phyloP scores from a whole-genome alignment of 768 basidiomycete genomes.

The Tremella mesenterica region DNA sequence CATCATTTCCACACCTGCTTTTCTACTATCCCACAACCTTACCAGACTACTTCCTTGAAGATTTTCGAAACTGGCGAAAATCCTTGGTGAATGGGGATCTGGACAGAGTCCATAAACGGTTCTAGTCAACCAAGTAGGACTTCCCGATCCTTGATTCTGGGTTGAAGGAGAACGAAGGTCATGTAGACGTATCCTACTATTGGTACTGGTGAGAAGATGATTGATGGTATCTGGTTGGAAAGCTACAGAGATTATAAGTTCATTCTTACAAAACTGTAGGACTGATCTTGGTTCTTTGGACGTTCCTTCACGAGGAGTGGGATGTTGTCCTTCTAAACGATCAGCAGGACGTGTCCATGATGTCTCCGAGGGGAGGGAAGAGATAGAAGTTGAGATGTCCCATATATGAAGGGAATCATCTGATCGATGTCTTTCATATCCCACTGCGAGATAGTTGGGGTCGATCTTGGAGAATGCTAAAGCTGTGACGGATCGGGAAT shows the following conservation, averaged over 20 bases:
- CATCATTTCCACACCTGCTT: slow-evolving; percentile 21
- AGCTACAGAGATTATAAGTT: slow-evolving; percentile 29
- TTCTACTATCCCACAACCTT: slow-evolving; percentile 38
- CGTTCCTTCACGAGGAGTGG: slow-evolving; percentile 3
- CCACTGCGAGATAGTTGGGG: slow-evolving; percentile 32
- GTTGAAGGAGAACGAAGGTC: slow-evolving; percentile 24
- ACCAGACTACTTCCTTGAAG: slow-evolving; percentile 18
- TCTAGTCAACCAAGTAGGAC: slow-evolving; percentile 27
- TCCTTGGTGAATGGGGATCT: slow-evolving; percentile 15
- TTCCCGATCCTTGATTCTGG: neutral
- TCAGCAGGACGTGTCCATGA: slow-evolving; percentile 18
- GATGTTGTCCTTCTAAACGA: slow-evolving; percentile 20
- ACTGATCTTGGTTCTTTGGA: slow-evolving; percentile 23
- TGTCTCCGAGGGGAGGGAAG: slow-evolving; percentile 5
- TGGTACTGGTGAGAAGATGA: slow-evolving; percentile 24
- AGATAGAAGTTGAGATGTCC: slow-evolving; percentile 28
- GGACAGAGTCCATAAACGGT: slow-evolving; percentile 31
- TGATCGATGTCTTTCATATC: slow-evolving; percentile 33
- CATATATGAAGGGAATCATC: slow-evolving; percentile 36
- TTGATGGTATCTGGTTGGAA: slow-evolving; percentile 14
- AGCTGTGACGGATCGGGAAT: slow-evolving; percentile 26
- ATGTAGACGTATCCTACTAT: slow-evolving; percentile 28
- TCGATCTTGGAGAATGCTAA: slow-evolving; percentile 28
- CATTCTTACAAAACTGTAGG: slow-evolving; percentile 34
- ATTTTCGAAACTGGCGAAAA: slow-evolving; percentile 37